Conservation (phyloP, 2,329 filamentous ascomycete genomes). For the Cytospora piceae region DNA sequence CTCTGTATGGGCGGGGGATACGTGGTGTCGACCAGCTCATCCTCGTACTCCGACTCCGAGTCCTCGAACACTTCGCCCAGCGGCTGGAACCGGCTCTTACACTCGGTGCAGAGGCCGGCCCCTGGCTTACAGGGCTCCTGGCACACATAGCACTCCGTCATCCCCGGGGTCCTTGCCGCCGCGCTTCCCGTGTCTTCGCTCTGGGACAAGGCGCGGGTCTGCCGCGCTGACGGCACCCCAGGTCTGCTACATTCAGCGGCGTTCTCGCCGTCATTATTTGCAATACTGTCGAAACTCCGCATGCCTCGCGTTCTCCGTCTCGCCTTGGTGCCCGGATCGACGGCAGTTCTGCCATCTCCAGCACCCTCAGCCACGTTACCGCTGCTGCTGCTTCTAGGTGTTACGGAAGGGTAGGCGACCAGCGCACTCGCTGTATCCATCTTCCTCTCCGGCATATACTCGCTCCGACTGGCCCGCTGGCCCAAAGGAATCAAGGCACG, state of each 20-base stretch:
- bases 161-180: neutral
- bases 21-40: slow-evolving; percentile 2
- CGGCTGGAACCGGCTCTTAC: slow-evolving; percentile 9
- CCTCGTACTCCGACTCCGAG: slow-evolving; percentile 18
- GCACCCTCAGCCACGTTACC: neutral
- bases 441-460: neutral
- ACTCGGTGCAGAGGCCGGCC: slow-evolving; percentile 14
- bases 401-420: neutral
- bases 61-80: slow-evolving; percentile 6
- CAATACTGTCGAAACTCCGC: neutral
- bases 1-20: neutral
- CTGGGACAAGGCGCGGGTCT: too few relatives aligned
- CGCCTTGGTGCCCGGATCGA: neutral
- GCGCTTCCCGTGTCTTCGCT: neutral
- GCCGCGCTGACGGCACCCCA: neutral
- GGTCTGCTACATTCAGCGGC: neutral
- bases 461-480: slow-evolving; percentile 3
- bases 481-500: slow-evolving; percentile 20
- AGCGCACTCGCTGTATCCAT: neutral
- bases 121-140: slow-evolving; percentile 3
- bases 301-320: neutral
- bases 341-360: neutral
- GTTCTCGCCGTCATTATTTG: neutral
- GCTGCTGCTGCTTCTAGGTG: neutral
- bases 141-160: slow-evolving; percentile 10